Evolutionary conservation across 257 asterid genomes (phyloP), one percentile per base, ranked within the genome.

Genomic region (Euphrasia confusa): DNA sequence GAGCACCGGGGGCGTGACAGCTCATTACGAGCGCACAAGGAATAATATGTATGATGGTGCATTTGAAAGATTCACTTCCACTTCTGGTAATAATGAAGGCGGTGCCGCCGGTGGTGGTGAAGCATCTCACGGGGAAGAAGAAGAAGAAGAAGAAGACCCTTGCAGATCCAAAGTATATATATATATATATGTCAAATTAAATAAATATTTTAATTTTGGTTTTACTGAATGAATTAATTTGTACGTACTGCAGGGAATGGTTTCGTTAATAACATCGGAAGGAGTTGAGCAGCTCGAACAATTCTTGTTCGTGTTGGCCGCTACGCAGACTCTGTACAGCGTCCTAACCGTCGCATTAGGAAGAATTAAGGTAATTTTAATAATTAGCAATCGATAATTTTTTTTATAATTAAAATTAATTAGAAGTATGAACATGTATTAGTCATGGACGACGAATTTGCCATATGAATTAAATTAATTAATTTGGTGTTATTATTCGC

Each of bases 281-380:
- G 90, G 85, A 13, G 60, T 83, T 7, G 76, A 72, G 35, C 70
- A 83, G 79, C 83, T 83, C 33, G 73, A 76, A 11, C 72, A 48
- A 11, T 83, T 83, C 79, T 74, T 83, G 9, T 78, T 78, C 56
- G 87, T 83, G 53, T 68, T 80, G 1, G 90, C 90, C 17, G 77
- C 70, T 13, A 81, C 79, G 81, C 90, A 83, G 78, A 75, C 81
- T 61, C 79, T 79, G 60, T 83, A 81, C 44, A 72, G 87, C 35
- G 79, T 79, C 58, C 65, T 57, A 70, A 81, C 85, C 45, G 77
- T 83, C 79, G 85, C 78, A 48, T 60, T 83, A 42, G 85, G 90
- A 63, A 68, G 87, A 65, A 80, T 79, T 64, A 81, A 83, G 82
- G 90, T 81, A 70, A 26, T 30, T 2, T 30, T 30, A 30, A 30